Evolutionary conservation across 2,329 filamentous ascomycete genomes (phyloP).

Genomic region (Calycina marina): DNA sequence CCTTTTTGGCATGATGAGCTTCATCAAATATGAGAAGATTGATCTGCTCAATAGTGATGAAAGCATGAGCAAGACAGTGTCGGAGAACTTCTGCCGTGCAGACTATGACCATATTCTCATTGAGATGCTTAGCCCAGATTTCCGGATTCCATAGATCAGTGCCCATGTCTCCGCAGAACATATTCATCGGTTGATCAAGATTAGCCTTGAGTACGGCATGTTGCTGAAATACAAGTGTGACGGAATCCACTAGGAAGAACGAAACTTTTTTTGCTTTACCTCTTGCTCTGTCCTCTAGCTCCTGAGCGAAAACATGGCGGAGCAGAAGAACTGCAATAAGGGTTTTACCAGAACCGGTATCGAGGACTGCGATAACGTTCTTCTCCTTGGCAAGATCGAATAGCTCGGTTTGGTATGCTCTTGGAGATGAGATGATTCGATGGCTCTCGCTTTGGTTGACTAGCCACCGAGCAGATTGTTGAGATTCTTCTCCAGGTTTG

Average conservation of each 20-base stretch:
- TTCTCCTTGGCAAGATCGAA: constrained; percentile 73
- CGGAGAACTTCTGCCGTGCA: constrained; percentile 83
- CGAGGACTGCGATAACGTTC: constrained; percentile 86
- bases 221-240: constrained; percentile 84
- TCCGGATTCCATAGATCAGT: constrained; percentile 43
- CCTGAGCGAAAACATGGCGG: constrained; percentile 58
- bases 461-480: constrained; percentile 20
- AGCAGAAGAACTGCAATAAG: constrained; percentile 85
- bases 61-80: constrained; percentile 63
- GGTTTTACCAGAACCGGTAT: constrained; percentile 93
- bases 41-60: constrained; percentile 67
- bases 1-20: constrained; percentile 90
- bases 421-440: constrained; percentile 58
- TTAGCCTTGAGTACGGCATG: constrained; percentile 69
- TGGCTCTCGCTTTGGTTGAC: constrained; percentile 21
- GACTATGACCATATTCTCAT: constrained; percentile 67
- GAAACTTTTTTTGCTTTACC: constrained; percentile 49
- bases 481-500: constrained; percentile 11
- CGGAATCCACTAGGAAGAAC: constrained; percentile 85
- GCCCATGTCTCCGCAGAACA: constrained; percentile 58
- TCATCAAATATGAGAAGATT: constrained; percentile 92
- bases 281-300: constrained; percentile 52
- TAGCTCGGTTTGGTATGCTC: constrained; percentile 85
- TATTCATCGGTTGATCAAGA: constrained; percentile 58
- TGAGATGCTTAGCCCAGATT: constrained; percentile 42